phyloP scores from a whole-genome alignment of 1,284 basidiomycete species.

The Cystobasidium pallidum region DNA sequence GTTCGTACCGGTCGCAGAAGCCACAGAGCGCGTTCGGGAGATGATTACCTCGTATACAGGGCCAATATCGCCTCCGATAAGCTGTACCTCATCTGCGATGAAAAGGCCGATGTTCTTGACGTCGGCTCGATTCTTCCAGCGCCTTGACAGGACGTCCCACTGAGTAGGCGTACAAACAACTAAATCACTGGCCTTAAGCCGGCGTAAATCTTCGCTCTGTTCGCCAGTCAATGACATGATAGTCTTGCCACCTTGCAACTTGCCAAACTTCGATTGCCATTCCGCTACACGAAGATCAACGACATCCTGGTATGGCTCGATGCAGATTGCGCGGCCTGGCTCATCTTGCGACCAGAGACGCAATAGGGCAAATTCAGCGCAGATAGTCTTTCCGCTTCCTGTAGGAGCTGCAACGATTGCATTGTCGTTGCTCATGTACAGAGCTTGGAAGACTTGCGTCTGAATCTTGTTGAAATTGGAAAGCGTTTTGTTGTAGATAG shows the following conservation, averaged over 20 bases:
- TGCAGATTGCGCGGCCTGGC: constrained; percentile 84
- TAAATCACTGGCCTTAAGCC: constrained; percentile 86
- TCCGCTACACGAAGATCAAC: constrained; percentile 85
- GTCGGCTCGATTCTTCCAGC: constrained; percentile 96
- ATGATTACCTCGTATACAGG: constrained; percentile 95
- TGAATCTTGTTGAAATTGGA: constrained; percentile 92
- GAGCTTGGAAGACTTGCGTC: constrained; percentile 96
- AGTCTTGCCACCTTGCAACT: constrained; percentile 84
- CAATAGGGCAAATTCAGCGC: constrained; percentile 91
- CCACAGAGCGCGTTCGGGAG: constrained; percentile 90
- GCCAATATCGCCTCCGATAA: constrained; percentile 84
- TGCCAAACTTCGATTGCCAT: constrained; percentile 83
- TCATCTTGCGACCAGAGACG: constrained; percentile 87
- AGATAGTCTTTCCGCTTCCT: constrained; percentile 95
- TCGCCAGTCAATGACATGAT: constrained; percentile 92
- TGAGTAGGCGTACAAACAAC: constrained; percentile 88
- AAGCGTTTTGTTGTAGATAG: constrained; percentile 74
- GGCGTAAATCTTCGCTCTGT: constrained; percentile 85
- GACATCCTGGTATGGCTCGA: constrained; percentile 97
- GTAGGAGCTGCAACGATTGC: constrained; percentile 95
- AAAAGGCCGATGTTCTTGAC: constrained; percentile 90
- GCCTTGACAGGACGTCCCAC: constrained; percentile 95
- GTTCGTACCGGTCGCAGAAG: constrained; percentile 81
- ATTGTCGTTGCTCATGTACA: constrained; percentile 95
- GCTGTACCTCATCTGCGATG: constrained; percentile 93